These are phyloP conservation scores for Dioscorea cayenensis DNA, from an alignment of 116 monocot species.

Conservation along the genomic window DNA sequence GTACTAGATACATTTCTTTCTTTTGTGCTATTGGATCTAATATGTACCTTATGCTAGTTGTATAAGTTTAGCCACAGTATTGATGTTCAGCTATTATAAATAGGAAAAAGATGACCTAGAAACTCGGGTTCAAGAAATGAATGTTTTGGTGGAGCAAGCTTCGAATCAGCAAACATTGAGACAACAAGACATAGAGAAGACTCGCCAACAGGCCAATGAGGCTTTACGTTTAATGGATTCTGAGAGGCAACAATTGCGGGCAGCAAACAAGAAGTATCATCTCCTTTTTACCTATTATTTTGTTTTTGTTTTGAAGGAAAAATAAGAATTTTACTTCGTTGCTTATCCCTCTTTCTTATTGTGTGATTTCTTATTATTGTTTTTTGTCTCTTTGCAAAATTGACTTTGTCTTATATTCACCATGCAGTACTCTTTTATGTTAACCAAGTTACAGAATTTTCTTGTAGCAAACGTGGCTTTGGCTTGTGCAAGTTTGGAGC, in stretches of 20 bases:
- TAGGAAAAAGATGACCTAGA: conserved; percentile 99
- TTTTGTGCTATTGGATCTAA: not conserved
- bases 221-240: conserved; percentile 77
- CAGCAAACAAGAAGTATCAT: conserved; percentile 66
- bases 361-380: too few species aligned
- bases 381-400: too few species aligned
- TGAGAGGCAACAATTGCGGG: conserved; percentile 83
- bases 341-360: too few species aligned
- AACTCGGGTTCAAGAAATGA: conserved; percentile 57
- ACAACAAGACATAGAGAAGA: conserved; percentile 75
- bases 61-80: not conserved
- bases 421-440: too few species aligned
- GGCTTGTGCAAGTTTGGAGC: too few species aligned
- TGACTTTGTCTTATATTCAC: too few species aligned
- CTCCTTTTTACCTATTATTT: not conserved
- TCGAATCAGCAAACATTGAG: conserved; percentile 40
- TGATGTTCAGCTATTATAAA: conserved; percentile 4
- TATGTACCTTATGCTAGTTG: not conserved
- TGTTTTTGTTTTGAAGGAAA: not conserved
- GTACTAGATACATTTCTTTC: too few species aligned
- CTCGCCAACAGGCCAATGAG: conserved; percentile 85
- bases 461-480: too few species aligned
- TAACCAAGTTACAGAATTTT: too few species aligned
- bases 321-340: not conserved
- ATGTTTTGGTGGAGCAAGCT: conserved; percentile 45